A percentile compares a stretch with the other conserved stretches of the same genome.
These are phyloP conservation scores for Irpex rosettiformis DNA, from an alignment of 1,284 basidiomycete species.

Conservation along the genomic window DNA sequence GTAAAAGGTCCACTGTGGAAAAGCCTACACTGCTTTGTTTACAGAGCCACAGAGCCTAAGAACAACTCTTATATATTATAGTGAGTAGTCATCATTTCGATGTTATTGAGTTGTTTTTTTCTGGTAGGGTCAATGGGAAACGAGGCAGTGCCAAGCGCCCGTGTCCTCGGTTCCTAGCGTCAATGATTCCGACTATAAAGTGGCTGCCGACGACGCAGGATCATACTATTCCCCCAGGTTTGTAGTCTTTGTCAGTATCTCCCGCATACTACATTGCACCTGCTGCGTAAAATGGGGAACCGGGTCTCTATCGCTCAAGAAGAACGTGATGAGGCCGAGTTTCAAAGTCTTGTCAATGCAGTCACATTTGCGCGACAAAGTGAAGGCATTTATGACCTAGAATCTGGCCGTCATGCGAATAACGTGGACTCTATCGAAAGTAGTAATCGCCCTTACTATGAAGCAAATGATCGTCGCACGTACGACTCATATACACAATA, in stretches of 20 bases:
- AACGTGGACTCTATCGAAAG: background rate
- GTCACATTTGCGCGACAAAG: background rate
- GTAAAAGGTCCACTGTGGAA: no score
- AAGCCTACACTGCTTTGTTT: no score
- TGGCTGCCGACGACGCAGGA: no score
- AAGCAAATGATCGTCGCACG: background rate
- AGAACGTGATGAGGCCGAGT: constrained; percentile 8
- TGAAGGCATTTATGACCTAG: background rate
- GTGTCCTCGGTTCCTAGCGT: background rate
- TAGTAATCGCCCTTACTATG: background rate
- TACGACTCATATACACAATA: no score
- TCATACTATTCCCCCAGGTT: no score
- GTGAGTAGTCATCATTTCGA: background rate
- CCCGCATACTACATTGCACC: background rate
- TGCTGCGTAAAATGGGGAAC: constrained; percentile 11
- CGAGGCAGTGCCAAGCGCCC: background rate
- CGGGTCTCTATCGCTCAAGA: constrained; percentile 6
- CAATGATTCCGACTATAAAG: no score
- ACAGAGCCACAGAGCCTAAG: no score
- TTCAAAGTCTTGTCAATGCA: background rate
- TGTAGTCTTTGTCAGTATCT: background rate
- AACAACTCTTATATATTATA: background rate
- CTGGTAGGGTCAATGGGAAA: no score
- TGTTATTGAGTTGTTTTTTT: background rate
- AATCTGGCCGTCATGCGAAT: background rate